Evolutionary conservation across 2,329 filamentous ascomycete genomes (phyloP), one percentile per base, ranked within the genome.

Genomic region (Arthrocladium fulminans): DNA sequence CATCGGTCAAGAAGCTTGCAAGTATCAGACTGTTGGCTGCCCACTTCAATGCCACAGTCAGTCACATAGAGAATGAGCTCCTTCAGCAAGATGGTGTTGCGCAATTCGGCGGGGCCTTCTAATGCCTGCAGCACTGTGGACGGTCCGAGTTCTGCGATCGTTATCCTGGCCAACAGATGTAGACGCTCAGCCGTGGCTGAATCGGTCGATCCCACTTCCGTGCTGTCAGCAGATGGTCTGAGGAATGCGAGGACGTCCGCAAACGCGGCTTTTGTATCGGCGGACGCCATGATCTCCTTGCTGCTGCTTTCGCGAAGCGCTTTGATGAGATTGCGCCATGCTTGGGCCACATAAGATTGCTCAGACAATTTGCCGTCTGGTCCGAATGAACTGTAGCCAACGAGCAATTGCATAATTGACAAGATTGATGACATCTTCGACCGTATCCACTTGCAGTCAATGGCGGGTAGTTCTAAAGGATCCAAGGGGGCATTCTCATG

Each of bases 201-300:
- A 10, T n/a, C 32, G 34, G 15, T n/a, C 19, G 19, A 19, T 10
- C 35, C 17, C n/a, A 13, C 6, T 12, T 12, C 29, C 32, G 19
- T 47, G 20, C 4, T 38, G 15, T 24, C 20, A 5, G 23, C n/a
- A 9, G 20, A 20, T 12, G 4, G n/a, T 15, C 71, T 76, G 5
- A 95, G 68, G 19, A 88, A 66, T 35, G 80, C 80, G 43, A 90
- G 74, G 19, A 88, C 73, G 35, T 79, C 74, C 19, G 85, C 83
- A 52, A 95, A 75, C 50, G 89, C 90, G 52, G 81, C 77, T 60
- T 86, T 85, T 1, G 88, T 86, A 52, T 97, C 90, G 10, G 77
- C 77, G 0, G 88, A 88, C 5, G 89, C 82, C 59, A 90, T 94
- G 57, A 98, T 84, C 65, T 98, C 92, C 65, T 95, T 94, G 54